A percentile compares a stretch with the other conserved stretches of the same genome.
phyloP scores from a whole-genome alignment of 495 filamentous ascomycete genomes.

The Pseudoneurospora amorphoporcata region DNA sequence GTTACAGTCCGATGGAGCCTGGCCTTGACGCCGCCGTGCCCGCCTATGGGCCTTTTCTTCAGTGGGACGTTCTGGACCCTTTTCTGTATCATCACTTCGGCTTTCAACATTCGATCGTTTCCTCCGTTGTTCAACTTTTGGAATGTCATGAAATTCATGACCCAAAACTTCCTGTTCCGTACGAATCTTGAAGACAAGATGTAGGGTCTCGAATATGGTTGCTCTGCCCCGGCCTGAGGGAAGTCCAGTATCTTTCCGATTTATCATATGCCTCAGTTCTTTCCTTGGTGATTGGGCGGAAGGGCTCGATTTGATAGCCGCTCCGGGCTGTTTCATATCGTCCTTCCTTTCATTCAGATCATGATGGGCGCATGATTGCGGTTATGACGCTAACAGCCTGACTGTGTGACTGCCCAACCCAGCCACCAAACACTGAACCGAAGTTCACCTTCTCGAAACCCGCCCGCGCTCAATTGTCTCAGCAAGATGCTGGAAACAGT shows the following conservation, averaged over 20 bases:
- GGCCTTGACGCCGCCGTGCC: background rate
- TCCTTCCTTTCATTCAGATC: slow-evolving; percentile 1
- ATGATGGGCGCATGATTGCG: slow-evolving; percentile 13
- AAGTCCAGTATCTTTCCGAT: background rate
- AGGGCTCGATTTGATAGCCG: slow-evolving; percentile 10
- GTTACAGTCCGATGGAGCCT: background rate
- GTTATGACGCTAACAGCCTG: slow-evolving; percentile 7
- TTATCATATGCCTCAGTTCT: background rate
- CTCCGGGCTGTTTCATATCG: slow-evolving; percentile 24
- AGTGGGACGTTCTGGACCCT: slow-evolving; percentile 6
- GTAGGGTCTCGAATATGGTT: background rate
- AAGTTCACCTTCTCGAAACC: slow-evolving; percentile 1
- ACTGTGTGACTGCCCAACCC: slow-evolving; percentile 27
- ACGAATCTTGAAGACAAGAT: background rate
- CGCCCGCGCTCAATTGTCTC: background rate
- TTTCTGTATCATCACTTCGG: background rate
- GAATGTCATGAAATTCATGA: background rate
- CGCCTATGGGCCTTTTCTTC: background rate
- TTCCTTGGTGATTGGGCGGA: slow-evolving; percentile 15
- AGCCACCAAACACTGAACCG: background rate
- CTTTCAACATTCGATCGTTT: background rate
- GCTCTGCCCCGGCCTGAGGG: background rate
- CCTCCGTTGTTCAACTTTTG: background rate
- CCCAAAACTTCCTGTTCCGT: background rate
- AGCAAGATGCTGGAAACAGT: background rate